Percentiles rank a stretch among this genome's conserved stretches.
These are phyloP conservation scores for Syzygium malaccense DNA, from an alignment of 441 rosid species.

Conservation along the genomic window DNA sequence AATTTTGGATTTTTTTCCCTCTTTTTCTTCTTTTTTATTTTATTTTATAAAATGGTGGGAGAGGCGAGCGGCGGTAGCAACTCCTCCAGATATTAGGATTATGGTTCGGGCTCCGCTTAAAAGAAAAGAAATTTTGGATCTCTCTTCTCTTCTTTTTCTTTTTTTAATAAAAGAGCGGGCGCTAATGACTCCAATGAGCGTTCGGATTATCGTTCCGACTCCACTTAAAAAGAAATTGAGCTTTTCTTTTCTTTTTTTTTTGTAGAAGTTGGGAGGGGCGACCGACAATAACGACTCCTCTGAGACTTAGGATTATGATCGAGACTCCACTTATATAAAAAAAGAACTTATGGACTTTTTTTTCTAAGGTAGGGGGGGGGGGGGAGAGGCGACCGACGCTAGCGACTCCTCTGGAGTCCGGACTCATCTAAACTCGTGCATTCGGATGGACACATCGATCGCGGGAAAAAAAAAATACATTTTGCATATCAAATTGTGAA, in stretches of 20 bases:
- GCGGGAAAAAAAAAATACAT: not conserved
- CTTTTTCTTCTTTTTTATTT: no score
- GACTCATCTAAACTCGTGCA: not conserved
- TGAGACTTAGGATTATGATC: not conserved
- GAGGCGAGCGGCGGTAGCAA: no score
- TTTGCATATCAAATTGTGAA: not conserved
- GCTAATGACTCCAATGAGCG: not conserved
- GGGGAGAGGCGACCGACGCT: fast-evolving
- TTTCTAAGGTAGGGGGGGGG: not conserved
- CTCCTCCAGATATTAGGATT: no score
- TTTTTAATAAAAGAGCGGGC: not conserved
- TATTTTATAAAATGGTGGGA: no score
- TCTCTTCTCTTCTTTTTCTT: no score
- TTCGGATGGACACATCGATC: not conserved
- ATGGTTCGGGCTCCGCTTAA: not conserved
- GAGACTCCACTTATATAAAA: not conserved
- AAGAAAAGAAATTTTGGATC: not conserved
- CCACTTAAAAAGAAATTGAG: not conserved
- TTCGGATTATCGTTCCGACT: not conserved
- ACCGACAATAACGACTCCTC: no score
- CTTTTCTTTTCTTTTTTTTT: not conserved
- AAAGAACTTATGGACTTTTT: not conserved
- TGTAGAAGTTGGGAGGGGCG: not conserved
- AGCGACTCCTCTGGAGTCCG: fast-evolving
- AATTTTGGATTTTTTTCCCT: not conserved